These are phyloP conservation scores for Solanum sitiens DNA, from an alignment of 257 asterid genomes.

Conservation along the genomic window DNA sequence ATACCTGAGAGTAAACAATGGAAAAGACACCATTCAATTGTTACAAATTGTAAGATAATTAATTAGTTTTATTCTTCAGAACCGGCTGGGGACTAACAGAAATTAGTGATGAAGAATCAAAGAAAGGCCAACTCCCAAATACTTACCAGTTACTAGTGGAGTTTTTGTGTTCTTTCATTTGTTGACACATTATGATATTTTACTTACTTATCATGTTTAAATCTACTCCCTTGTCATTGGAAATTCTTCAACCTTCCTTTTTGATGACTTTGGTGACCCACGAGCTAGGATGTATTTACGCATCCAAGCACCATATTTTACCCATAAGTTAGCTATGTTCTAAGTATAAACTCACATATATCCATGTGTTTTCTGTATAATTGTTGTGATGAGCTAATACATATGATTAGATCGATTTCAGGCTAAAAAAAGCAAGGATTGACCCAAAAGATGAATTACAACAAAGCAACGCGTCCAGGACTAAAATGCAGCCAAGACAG, in stretches of 20 bases:
- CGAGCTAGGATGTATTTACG: neutral
- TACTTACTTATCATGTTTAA: neutral
- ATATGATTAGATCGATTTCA: neutral
- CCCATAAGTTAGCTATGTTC: neutral
- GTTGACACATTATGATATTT: neutral
- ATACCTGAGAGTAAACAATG: neutral
- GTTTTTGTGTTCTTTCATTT: neutral
- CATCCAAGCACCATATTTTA: neutral
- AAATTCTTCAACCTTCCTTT: neutral
- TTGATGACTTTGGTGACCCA: no score
- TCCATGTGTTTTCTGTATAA: neutral
- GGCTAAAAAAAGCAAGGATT: neutral
- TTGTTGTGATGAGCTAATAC: neutral
- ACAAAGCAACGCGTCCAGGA: neutral
- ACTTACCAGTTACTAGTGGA: neutral
- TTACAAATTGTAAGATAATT: neutral
- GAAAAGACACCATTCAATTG: neutral
- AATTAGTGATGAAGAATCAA: neutral
- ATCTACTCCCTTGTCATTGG: neutral
- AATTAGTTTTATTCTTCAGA: neutral
- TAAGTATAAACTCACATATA: neutral
- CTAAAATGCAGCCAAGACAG: neutral
- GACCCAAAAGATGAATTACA: neutral
- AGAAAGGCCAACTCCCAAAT: neutral
- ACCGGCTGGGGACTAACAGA: neutral